These are phyloP conservation scores for Elsinoe batatas DNA, from an alignment of 2,329 filamentous ascomycete species.

Conservation along the genomic window DNA sequence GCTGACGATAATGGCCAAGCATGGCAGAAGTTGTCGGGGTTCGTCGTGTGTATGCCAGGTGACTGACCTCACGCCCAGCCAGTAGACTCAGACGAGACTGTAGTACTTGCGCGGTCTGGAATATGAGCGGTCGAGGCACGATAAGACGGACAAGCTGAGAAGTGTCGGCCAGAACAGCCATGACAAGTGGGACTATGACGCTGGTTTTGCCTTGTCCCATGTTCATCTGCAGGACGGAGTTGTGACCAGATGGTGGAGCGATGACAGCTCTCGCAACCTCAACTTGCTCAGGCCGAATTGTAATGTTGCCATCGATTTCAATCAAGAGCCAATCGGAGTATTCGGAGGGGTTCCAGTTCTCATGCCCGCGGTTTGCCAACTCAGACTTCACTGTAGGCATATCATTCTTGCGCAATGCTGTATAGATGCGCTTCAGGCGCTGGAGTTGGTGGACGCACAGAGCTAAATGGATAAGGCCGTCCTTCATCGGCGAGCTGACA, in stretches of 20 bases:
- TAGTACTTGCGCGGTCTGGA: slow-evolving; percentile 49
- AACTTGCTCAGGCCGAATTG: slow-evolving; percentile 52
- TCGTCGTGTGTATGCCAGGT: slow-evolving; percentile 50
- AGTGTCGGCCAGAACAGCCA: slow-evolving; percentile 33
- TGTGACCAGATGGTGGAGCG: slow-evolving; percentile 17
- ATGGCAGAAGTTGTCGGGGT: slow-evolving; percentile 29
- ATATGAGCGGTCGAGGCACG: slow-evolving; percentile 47
- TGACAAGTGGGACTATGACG: slow-evolving; percentile 57
- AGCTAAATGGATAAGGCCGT: neutral
- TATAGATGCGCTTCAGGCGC: slow-evolving; percentile 1
- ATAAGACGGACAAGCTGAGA: slow-evolving; percentile 43
- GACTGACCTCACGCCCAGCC: slow-evolving; percentile 43
- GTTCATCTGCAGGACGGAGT: slow-evolving; percentile 52
- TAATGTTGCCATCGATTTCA: slow-evolving; percentile 53
- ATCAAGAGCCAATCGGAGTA: slow-evolving; percentile 54
- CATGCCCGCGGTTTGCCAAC: slow-evolving; percentile 43
- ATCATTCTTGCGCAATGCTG: neutral
- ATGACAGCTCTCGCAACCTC: slow-evolving; percentile 51
- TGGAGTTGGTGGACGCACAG: slow-evolving; percentile 6
- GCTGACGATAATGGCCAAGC: slow-evolving; percentile 26
- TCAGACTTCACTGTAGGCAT: slow-evolving; percentile 18
- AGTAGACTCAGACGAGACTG: slow-evolving; percentile 47
- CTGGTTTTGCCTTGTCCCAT: slow-evolving; percentile 66
- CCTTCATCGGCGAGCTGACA: neutral
- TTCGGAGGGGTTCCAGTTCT: slow-evolving; percentile 43